Evolutionary conservation across 2,329 filamentous ascomycete species (phyloP).

Genomic region (Fusarium floridanum): DNA sequence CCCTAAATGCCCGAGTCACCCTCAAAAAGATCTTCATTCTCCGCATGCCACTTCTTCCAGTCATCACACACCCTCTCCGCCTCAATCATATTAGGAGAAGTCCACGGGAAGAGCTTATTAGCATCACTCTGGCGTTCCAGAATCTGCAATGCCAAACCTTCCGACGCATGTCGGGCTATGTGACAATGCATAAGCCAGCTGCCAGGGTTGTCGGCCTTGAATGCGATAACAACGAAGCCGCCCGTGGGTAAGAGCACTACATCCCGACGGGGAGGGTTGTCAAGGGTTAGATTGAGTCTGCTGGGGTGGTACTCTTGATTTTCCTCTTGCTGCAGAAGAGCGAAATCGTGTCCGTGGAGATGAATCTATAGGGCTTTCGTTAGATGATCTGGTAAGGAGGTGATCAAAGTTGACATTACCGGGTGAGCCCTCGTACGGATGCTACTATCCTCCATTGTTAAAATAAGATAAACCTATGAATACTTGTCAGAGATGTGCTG

Average conservation of each 20-base stretch:
- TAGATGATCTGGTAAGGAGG: not conserved
- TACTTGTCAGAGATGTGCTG: not conserved
- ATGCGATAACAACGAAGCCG: conserved; percentile 62
- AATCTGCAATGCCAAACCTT: conserved; percentile 39
- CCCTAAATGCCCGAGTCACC: conserved; percentile 28
- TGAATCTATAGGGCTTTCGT: conserved; percentile 28
- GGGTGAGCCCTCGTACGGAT: conserved; percentile 26
- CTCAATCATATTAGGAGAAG: conserved; percentile 15
- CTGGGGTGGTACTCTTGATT: conserved; percentile 17
- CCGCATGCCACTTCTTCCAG: conserved; percentile 27
- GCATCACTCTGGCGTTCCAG: conserved; percentile 38
- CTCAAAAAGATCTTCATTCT: conserved; percentile 22
- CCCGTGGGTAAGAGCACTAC: conserved; percentile 59
- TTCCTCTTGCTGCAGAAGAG: conserved; percentile 33
- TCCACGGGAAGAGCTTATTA: conserved; percentile 2
- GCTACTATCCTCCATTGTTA: conserved; percentile 26
- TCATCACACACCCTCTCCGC: conserved; percentile 16
- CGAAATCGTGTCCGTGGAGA: conserved; percentile 43
- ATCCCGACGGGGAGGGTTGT: conserved; percentile 65
- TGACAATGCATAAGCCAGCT: conserved; percentile 64
- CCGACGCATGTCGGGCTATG: conserved; percentile 61
- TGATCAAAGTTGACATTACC: conserved; percentile 18
- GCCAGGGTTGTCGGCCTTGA: conserved; percentile 62
- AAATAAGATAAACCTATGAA: conserved; percentile 28
- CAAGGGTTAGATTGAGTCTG: conserved; percentile 29